Evolutionary conservation across 176 grass and related monocot species (phyloP).

Genomic region (Eragrostis nindensis): DNA sequence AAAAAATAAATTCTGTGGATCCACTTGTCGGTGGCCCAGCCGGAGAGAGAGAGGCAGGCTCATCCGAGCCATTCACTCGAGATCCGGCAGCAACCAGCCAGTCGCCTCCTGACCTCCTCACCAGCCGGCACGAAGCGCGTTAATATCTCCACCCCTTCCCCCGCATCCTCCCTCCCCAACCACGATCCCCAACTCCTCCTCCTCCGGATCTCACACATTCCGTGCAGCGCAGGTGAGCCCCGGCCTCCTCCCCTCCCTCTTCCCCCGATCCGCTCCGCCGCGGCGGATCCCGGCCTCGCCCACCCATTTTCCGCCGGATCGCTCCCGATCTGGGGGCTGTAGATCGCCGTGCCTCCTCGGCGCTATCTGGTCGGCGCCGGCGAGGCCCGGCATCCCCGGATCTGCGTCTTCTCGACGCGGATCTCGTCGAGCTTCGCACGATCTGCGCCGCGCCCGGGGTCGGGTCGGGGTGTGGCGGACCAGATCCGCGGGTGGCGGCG

Average conservation of each 20-base stretch:
- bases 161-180: not conserved
- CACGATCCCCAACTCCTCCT: slow-evolving; percentile 26
- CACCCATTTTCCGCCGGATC: not conserved
- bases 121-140: slow-evolving; percentile 30
- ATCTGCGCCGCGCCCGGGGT: not conserved
- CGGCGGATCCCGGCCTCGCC: not conserved
- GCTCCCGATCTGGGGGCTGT: not conserved
- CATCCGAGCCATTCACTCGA: not conserved
- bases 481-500: not conserved
- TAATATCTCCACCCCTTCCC: slow-evolving; percentile 3
- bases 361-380: not conserved
- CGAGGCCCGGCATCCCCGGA: not conserved
- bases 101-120: not conserved
- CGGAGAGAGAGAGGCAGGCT: no score
- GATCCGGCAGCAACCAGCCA: slow-evolving; percentile 13
- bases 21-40: not conserved
- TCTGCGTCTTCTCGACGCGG: not conserved
- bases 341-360: no score
- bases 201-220: slow-evolving; percentile 20
- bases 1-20: no score
- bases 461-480: no score
- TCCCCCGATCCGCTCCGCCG: not conserved
- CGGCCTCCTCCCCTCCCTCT: not conserved
- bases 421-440: not conserved
- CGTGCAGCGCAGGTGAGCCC: slow-evolving; percentile 18